phyloP scores from a whole-genome alignment of 1,139 yeast genomes.

The Yamadazyma membranifaciens region DNA sequence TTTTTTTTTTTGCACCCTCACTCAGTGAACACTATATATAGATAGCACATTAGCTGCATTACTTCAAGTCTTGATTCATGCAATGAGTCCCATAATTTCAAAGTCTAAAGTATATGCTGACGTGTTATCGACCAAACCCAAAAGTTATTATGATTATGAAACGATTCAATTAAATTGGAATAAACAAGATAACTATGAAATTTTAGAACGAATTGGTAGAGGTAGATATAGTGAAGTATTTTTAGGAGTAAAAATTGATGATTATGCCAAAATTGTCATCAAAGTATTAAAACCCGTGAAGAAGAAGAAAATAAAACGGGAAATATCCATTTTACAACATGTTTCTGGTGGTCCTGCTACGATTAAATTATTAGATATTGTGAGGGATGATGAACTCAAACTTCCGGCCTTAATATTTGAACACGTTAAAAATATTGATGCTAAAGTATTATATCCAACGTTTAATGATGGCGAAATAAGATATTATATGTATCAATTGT shows the following conservation, averaged over 20 bases:
- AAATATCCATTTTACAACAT: constrained; percentile 7
- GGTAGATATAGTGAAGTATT: constrained; percentile 10
- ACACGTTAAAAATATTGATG: constrained; percentile 5
- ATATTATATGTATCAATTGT: constrained; percentile 7
- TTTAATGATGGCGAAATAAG: constrained; percentile 8
- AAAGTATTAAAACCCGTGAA: constrained; percentile 10
- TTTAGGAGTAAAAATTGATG: constrained; percentile 2
- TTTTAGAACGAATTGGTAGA: constrained; percentile 7
- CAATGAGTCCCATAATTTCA: constrained; percentile 6
- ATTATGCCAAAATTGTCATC: constrained; percentile 5
- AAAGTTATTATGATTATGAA: constrained; percentile 7
- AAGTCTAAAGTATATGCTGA: constrained; percentile 6
- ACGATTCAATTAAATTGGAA: constrained; percentile 5
- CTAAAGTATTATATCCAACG: constrained; percentile 7
- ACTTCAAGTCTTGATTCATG: not conserved
- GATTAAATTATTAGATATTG: constrained; percentile 5
- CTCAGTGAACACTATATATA: not conserved
- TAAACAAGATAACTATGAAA: constrained; percentile 6
- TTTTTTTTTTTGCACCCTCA: constrained; percentile 5
- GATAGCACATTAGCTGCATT: not conserved
- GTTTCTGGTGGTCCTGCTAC: constrained; percentile 6
- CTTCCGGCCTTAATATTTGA: constrained; percentile 7
- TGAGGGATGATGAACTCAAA: constrained; percentile 5
- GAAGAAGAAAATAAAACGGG: constrained; percentile 8
- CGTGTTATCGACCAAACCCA: constrained; percentile 4